Conservation (phyloP, 805 yeast genomes). For the Starmerella powellii region DNA sequence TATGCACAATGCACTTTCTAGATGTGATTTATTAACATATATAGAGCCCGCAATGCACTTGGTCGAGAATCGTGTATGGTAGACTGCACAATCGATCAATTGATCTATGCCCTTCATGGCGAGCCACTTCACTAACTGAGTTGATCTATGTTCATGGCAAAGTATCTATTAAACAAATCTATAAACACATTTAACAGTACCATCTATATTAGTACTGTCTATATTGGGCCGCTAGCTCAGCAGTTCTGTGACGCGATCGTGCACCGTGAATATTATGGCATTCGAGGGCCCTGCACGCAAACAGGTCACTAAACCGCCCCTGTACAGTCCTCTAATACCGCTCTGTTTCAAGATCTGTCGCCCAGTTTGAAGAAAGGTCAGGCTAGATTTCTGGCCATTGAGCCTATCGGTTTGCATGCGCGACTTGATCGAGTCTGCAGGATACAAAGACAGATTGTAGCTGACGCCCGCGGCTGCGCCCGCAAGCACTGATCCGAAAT, state of each 20-base stretch:
- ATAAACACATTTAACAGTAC: no score
- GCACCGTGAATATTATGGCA: constrained; percentile 71
- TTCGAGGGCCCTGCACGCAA: constrained; percentile 79
- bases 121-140: no score
- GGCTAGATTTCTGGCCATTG: constrained; percentile 26
- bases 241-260: constrained; percentile 37
- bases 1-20: no score
- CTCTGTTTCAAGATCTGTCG: constrained; percentile 35
- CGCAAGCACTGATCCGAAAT: constrained; percentile 40
- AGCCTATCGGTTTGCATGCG: constrained; percentile 59
- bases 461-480: constrained; percentile 83
- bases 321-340: constrained; percentile 63
- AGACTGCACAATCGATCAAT: no score
- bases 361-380: constrained; percentile 33
- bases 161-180: no score
- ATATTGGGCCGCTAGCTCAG: background rate
- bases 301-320: constrained; percentile 75
- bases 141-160: no score
- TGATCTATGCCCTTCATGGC: no score
- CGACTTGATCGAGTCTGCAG: constrained; percentile 83
- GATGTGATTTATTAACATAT: no score
- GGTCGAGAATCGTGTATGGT: no score
- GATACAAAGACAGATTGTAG: constrained; percentile 70
- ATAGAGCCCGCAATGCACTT: no score
- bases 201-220: background rate